These are phyloP conservation scores for Leishmania arabica DNA, from an alignment of 208 protist genomes.

Conservation along the genomic window DNA sequence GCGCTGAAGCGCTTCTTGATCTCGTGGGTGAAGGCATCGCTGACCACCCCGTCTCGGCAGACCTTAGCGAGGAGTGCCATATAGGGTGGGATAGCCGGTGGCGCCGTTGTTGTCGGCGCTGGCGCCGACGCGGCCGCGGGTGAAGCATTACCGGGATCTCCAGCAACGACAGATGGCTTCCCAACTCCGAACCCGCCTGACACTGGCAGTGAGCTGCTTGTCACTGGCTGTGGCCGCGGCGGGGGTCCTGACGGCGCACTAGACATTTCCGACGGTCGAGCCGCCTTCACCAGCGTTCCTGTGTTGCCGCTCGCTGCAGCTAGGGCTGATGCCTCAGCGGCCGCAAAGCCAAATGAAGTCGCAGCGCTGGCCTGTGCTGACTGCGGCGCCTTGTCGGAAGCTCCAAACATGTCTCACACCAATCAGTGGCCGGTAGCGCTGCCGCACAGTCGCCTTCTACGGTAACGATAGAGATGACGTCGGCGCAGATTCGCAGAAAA, in stretches of 20 bases:
- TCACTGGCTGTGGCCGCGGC: not conserved
- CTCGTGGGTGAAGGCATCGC: constrained; percentile 33
- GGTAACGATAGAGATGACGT: no score
- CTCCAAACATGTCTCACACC: not conserved
- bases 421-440: not conserved
- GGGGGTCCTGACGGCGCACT: not conserved
- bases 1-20: constrained; percentile 50
- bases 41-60: constrained; percentile 33
- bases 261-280: not conserved
- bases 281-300: not conserved
- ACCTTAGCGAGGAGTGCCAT: constrained; percentile 25
- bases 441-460: not conserved
- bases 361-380: not conserved
- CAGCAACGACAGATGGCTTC: not conserved
- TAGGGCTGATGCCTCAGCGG: not conserved
- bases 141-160: not conserved
- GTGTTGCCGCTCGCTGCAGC: not conserved
- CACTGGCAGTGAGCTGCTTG: not conserved
- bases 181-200: not conserved
- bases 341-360: not conserved
- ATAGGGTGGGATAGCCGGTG: constrained; percentile 16
- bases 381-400: not conserved
- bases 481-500: not conserved
- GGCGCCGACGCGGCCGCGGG: not conserved
- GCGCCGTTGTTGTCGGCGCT: not conserved